These are phyloP conservation scores for Cochlearia excelsa DNA, from an alignment of 345 rosid genomes.

Conservation along the genomic window DNA sequence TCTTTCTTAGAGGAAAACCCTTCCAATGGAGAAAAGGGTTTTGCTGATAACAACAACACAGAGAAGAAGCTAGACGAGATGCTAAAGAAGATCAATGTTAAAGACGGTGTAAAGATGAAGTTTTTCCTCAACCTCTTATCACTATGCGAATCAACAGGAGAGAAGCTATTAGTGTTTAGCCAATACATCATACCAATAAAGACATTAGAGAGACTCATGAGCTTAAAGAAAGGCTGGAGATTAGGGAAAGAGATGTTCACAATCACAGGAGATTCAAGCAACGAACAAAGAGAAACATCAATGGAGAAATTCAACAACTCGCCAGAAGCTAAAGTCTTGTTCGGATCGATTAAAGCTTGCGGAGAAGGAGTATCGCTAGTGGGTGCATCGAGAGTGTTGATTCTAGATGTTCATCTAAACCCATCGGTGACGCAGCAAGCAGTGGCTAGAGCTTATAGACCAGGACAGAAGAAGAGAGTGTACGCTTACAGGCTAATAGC, in stretches of 20 bases:
- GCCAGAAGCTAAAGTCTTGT: slow-evolving; percentile 66
- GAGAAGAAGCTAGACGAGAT: slow-evolving; percentile 59
- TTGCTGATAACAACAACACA: slow-evolving; percentile 35
- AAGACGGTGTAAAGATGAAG: slow-evolving; percentile 75
- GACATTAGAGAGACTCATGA: slow-evolving; percentile 56
- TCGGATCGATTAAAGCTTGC: slow-evolving; percentile 90
- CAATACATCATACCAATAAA: slow-evolving; percentile 74
- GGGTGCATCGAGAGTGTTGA: slow-evolving; percentile 78
- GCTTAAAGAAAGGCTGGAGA: slow-evolving; percentile 57
- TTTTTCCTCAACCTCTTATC: slow-evolving; percentile 67
- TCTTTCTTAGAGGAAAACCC: slow-evolving; percentile 28
- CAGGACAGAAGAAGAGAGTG: slow-evolving; percentile 81
- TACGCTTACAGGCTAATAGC: slow-evolving; percentile 67
- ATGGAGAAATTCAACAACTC: slow-evolving; percentile 82
- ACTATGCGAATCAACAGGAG: slow-evolving; percentile 61
- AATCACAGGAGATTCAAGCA: slow-evolving; percentile 69
- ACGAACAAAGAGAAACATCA: slow-evolving; percentile 65
- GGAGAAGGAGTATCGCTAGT: slow-evolving; percentile 96
- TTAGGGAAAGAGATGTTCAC: slow-evolving; percentile 60
- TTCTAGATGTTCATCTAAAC: slow-evolving; percentile 83
- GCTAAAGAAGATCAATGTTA: slow-evolving; percentile 45
- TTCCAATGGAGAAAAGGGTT: slow-evolving; percentile 11
- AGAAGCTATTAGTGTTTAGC: slow-evolving; percentile 79
- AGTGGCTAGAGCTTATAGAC: slow-evolving; percentile 80
- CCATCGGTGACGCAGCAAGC: slow-evolving; percentile 99